phyloP scores from a whole-genome alignment of 2,329 filamentous ascomycete species.

The Neofusicoccum ribis region DNA sequence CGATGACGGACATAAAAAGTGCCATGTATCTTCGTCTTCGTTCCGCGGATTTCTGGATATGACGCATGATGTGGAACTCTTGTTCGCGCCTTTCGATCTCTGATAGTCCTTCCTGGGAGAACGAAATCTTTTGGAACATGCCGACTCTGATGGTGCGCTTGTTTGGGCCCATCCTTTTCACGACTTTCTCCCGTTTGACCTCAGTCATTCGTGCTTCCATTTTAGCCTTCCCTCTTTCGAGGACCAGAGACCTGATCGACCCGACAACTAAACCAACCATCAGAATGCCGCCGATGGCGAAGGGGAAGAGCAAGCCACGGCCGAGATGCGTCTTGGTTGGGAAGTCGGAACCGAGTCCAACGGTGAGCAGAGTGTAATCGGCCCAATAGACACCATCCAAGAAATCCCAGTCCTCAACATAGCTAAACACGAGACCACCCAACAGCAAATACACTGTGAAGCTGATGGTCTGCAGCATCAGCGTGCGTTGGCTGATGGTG shows the following conservation, averaged over 20 bases:
- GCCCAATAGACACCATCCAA: slow-evolving; percentile 58
- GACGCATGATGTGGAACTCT: slow-evolving; percentile 49
- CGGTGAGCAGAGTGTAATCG: slow-evolving; percentile 57
- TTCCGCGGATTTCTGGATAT: slow-evolving; percentile 39
- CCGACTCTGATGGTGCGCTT: slow-evolving; percentile 46
- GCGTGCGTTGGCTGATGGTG: slow-evolving; percentile 56
- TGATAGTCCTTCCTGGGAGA: slow-evolving; percentile 40
- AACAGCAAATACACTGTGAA: slow-evolving; percentile 52
- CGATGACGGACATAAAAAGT: slow-evolving; percentile 40
- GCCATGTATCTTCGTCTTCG: slow-evolving; percentile 41
- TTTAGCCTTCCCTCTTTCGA: slow-evolving; percentile 54
- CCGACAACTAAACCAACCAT: slow-evolving; percentile 58
- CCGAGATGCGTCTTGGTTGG: slow-evolving; percentile 52
- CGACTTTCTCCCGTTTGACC: slow-evolving; percentile 46
- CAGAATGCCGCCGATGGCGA: slow-evolving; percentile 56
- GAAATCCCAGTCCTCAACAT: slow-evolving; percentile 55
- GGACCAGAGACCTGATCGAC: slow-evolving; percentile 51
- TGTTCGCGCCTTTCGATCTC: slow-evolving; percentile 47
- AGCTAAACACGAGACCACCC: slow-evolving; percentile 48
- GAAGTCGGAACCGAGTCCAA: slow-evolving; percentile 55
- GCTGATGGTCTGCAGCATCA: slow-evolving; percentile 55
- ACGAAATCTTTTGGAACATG: slow-evolving; percentile 41
- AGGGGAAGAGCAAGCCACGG: slow-evolving; percentile 54
- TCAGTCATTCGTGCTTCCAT: slow-evolving; percentile 52
- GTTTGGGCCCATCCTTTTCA: slow-evolving; percentile 41